Evolutionary conservation across 495 filamentous ascomycete genomes (phyloP), one percentile per base, ranked within the genome.

Genomic region (Elasticomyces elasticus): DNA sequence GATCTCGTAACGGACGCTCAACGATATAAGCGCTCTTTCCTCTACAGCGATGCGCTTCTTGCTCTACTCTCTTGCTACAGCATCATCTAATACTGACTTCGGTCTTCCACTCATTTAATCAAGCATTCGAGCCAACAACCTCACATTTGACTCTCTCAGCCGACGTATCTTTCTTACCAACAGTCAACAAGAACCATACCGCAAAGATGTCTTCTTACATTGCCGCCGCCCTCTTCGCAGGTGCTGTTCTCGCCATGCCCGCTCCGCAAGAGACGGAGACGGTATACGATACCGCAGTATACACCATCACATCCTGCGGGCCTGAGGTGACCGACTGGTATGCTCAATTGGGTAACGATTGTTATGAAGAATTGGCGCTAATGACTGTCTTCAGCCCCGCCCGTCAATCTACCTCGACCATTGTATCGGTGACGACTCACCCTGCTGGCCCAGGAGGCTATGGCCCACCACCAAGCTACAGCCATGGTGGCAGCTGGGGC

Each of bases 81-180:
- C 42, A 25, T 30, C 25, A 30, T 9, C 3, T 49, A 49, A 49
- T 28, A 28, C 22, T 58, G 59, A 62, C 59, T 58, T 51, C 59
- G 59, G 59, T 62, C 59, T 54, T 62, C 59, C 59, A 35, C 51
- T 62, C 59, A 15, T 56, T 62, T 26, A 31, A 56, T 41, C 53
- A 30, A 24, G n/a, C 41, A 44, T 28, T 38, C 25, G 25, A 38
- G 17, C 46, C 45, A 27, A 47, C 58, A 45, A 22, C 40, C 52
- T 43, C 40, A 30, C 35, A 37, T 25, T 44, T 33, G 27, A 6
- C 37, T 33, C 19, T 26, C 28, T 19, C 13, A 7, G 15, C n/a
- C 15, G 30, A 24, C 23, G 15, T 1, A 49, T 19, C 25, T n/a
- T 17, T 17, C 23, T 52, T 24, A 33, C 38, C 30, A 26, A 17